Evolutionary conservation across 768 basidiomycete species (phyloP).

Genomic region (Austroboletus eburneus): DNA sequence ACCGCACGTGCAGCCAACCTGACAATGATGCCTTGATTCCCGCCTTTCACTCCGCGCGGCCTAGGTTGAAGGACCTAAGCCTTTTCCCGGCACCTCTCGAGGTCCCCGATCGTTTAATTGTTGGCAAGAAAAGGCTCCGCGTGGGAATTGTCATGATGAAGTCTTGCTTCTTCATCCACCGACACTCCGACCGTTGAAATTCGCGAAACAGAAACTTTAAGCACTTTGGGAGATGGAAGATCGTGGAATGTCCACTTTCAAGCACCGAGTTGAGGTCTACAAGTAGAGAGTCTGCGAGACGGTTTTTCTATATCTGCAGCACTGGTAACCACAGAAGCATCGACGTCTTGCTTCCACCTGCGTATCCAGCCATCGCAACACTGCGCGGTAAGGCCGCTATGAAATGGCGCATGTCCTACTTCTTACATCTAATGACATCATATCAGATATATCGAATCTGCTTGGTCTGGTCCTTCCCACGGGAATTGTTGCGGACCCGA

Average conservation of each 20-base stretch:
- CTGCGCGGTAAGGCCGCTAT: constrained; percentile 19
- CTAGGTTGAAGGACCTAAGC: constrained; percentile 39
- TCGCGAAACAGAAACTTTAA: constrained; percentile 33
- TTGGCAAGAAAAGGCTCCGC: constrained; percentile 26
- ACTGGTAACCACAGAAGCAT: constrained; percentile 37
- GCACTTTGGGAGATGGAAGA: constrained; percentile 31
- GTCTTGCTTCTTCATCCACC: constrained; percentile 41
- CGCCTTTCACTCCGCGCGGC: constrained; percentile 28
- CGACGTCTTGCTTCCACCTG: constrained; percentile 40
- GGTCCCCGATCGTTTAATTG: constrained; percentile 26
- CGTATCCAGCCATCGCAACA: constrained; percentile 36
- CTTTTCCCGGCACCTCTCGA: constrained; percentile 28
- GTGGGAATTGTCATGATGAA: constrained; percentile 31
- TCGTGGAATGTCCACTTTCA: constrained; percentile 34
- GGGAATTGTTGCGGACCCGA: constrained; percentile 29
- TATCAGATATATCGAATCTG: constrained; percentile 32
- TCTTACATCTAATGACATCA: not conserved
- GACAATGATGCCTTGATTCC: constrained; percentile 16
- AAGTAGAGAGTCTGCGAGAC: constrained; percentile 23
- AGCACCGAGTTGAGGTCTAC: constrained; percentile 27
- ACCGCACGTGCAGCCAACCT: constrained; percentile 17
- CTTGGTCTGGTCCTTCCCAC: constrained; percentile 41
- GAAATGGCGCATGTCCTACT: too few relatives aligned
- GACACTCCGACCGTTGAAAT: constrained; percentile 36
- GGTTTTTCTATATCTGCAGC: constrained; percentile 29